These are phyloP conservation scores for Wilhelminamyces savonicus DNA, from an alignment of 805 yeast genomes.

Conservation along the genomic window DNA sequence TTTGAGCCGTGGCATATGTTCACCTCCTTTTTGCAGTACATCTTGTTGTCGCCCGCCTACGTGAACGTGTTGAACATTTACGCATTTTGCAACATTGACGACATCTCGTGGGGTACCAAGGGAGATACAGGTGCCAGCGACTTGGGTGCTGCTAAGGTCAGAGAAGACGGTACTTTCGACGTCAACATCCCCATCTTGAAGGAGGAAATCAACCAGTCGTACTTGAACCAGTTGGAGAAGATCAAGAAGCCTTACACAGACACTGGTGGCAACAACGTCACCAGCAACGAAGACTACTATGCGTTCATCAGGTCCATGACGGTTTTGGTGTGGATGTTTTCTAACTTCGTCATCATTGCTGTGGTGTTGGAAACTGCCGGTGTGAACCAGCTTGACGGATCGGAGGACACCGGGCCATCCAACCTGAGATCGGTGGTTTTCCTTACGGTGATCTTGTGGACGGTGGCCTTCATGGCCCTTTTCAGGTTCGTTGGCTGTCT, in stretches of 20 bases:
- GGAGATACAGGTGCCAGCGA: conserved; percentile 56
- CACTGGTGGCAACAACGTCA: conserved; percentile 17
- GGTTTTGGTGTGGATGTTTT: conserved; percentile 82
- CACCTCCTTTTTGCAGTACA: conserved; percentile 47
- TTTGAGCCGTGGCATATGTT: conserved; percentile 65
- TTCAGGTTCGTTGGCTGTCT: conserved; percentile 52
- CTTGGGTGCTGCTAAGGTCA: conserved; percentile 48
- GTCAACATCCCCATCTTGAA: conserved; percentile 45
- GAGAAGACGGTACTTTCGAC: conserved; percentile 51
- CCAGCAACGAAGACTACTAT: conserved; percentile 54
- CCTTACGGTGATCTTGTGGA: conserved; percentile 52
- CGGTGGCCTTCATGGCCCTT: conserved; percentile 55
- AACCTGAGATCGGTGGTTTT: conserved; percentile 34
- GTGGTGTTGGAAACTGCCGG: conserved; percentile 86
- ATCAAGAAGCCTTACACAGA: conserved; percentile 42
- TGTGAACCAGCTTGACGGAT: conserved; percentile 33
- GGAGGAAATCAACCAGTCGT: conserved; percentile 49
- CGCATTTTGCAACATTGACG: conserved; percentile 68
- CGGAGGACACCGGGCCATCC: conserved; percentile 11
- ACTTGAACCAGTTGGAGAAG: conserved; percentile 45
- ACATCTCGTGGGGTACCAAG: conserved; percentile 72
- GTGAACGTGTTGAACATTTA: conserved; percentile 55
- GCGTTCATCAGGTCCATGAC: conserved; percentile 88
- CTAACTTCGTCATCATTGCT: conserved; percentile 77
- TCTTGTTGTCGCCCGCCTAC: conserved; percentile 47